Conservation (phyloP, 2,329 filamentous ascomycete species). For the Calonectria ilicicola region DNA sequence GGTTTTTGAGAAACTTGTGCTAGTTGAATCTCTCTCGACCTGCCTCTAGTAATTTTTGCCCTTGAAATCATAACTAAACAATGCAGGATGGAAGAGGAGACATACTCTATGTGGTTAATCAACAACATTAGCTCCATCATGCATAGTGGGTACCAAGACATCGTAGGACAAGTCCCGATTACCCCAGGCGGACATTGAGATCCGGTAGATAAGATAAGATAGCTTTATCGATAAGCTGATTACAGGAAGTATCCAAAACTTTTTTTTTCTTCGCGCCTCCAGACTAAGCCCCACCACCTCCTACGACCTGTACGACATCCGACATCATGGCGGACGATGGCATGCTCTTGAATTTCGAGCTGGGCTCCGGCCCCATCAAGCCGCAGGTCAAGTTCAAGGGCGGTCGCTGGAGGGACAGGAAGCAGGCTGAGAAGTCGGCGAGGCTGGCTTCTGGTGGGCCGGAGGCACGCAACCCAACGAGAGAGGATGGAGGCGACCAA, state of each 20-base stretch:
- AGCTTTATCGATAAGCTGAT: constrained; percentile 40
- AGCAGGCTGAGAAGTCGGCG: constrained; percentile 69
- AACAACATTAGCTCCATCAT: not conserved
- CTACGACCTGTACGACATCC: constrained; percentile 30
- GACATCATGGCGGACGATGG: constrained; percentile 89
- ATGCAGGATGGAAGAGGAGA: not conserved
- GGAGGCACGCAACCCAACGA: constrained; percentile 31
- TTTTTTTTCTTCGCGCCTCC: constrained; percentile 33
- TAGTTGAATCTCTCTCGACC: not conserved
- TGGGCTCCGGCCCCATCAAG: constrained; percentile 75
- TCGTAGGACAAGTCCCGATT: not conserved
- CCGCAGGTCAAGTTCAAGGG: constrained; percentile 80
- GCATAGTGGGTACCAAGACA: not conserved
- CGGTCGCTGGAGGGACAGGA: constrained; percentile 91
- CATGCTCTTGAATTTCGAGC: constrained; percentile 91
- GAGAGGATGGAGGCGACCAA: constrained; percentile 42
- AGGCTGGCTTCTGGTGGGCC: constrained; percentile 39
- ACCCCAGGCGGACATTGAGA: not conserved
- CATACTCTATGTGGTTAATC: not conserved
- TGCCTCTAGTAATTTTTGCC: not conserved
- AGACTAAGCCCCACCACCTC: constrained; percentile 35
- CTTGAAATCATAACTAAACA: not conserved
- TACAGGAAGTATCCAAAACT: constrained; percentile 34
- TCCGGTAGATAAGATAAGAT: constrained; percentile 30
- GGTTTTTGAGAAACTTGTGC: too few species aligned